A percentile compares a stretch with the other conserved stretches of the same genome.
These are phyloP conservation scores for Maudiozyma barnettii DNA, from an alignment of 805 yeast genomes.

Conservation along the genomic window DNA sequence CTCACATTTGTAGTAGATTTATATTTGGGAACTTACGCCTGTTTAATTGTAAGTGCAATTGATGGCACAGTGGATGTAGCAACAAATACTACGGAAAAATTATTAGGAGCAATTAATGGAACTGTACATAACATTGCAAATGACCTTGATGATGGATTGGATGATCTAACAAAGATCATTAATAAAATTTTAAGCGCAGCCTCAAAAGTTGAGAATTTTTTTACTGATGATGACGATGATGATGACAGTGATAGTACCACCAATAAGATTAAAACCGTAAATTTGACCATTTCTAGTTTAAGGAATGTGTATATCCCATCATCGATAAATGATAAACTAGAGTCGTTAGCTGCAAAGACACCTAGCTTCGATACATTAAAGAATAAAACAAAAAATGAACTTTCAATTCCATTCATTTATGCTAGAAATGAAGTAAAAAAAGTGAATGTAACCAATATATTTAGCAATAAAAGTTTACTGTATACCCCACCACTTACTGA, in stretches of 20 bases:
- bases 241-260: slow-evolving; percentile 24
- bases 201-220: slow-evolving; percentile 44
- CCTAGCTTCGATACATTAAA: slow-evolving; percentile 62
- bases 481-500: slow-evolving; percentile 34
- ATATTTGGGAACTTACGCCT: slow-evolving; percentile 77
- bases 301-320: slow-evolving; percentile 56
- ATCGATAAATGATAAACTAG: slow-evolving; percentile 49
- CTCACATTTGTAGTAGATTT: slow-evolving; percentile 59
- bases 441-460: slow-evolving; percentile 23
- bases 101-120: slow-evolving; percentile 51
- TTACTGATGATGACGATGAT: slow-evolving; percentile 37
- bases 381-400: slow-evolving; percentile 43
- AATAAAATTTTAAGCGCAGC: slow-evolving; percentile 46
- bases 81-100: slow-evolving; percentile 56
- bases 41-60: slow-evolving; percentile 66
- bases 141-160: slow-evolving; percentile 58
- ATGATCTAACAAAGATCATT: slow-evolving; percentile 47
- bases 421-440: slow-evolving; percentile 34
- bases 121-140: slow-evolving; percentile 46
- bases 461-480: slow-evolving; percentile 19
- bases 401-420: slow-evolving; percentile 51
- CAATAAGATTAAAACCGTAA: slow-evolving; percentile 36
- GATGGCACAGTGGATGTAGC: slow-evolving; percentile 68
- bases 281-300: slow-evolving; percentile 48
- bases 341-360: slow-evolving; percentile 38